A percentile compares a stretch with the other conserved stretches of the same genome.
Evolutionary conservation across 768 basidiomycete genomes (phyloP).

Genomic region (Amanita molliuscula): DNA sequence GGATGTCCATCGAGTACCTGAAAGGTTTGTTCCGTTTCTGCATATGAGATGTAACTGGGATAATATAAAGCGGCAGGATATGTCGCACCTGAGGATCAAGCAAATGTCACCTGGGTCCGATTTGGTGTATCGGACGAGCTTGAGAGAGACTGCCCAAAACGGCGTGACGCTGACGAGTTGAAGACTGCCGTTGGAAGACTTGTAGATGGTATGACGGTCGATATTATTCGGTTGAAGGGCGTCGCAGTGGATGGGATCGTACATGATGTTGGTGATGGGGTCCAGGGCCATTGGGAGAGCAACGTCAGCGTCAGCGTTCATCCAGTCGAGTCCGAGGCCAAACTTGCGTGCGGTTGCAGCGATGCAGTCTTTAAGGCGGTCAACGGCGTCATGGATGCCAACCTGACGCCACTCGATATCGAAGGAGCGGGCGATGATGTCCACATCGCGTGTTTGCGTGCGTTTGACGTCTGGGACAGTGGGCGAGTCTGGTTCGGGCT

Average conservation of each 20-base stretch:
- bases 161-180: slow-evolving; percentile 52
- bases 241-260: slow-evolving; percentile 54
- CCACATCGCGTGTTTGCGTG: slow-evolving; percentile 53
- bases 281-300: slow-evolving; percentile 57
- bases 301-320: slow-evolving; percentile 68
- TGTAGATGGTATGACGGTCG: slow-evolving; percentile 45
- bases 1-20: slow-evolving; percentile 44
- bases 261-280: slow-evolving; percentile 12
- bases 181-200: slow-evolving; percentile 39
- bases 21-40: slow-evolving; percentile 44
- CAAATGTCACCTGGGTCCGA: slow-evolving; percentile 59
- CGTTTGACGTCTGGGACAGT: slow-evolving; percentile 25
- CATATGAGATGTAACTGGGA: neutral
- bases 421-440: slow-evolving; percentile 57
- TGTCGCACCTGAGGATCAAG: slow-evolving; percentile 46
- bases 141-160: slow-evolving; percentile 64
- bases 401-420: slow-evolving; percentile 37
- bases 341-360: slow-evolving; percentile 39
- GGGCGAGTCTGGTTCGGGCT: slow-evolving; percentile 14
- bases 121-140: slow-evolving; percentile 56
- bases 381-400: slow-evolving; percentile 41
- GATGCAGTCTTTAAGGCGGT: slow-evolving; percentile 48
- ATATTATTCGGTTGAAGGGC: slow-evolving; percentile 42
- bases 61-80: neutral
- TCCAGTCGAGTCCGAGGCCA: slow-evolving; percentile 56